A percentile compares a stretch with the other conserved stretches of the same genome.
phyloP scores from a whole-genome alignment of 2,329 filamentous ascomycete species.

The Colletotrichum tanaceti region DNA sequence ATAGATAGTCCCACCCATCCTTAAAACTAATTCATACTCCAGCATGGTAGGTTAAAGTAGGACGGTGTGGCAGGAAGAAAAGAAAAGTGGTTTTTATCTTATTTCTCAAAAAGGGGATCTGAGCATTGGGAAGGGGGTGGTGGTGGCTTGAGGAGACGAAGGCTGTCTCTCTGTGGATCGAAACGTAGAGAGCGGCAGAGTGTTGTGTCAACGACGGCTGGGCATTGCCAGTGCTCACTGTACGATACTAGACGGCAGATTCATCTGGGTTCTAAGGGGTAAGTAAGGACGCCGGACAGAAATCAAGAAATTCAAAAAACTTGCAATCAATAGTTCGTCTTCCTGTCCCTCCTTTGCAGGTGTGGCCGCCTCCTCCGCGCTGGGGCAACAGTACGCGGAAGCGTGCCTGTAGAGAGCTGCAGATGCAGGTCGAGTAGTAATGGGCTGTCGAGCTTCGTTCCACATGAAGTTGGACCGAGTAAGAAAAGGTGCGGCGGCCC shows the following conservation, averaged over 20 bases:
- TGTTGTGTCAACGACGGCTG: neutral
- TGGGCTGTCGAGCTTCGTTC: neutral
- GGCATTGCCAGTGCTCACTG: constrained; percentile 12
- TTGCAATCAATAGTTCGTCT: neutral
- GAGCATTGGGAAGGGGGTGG: neutral
- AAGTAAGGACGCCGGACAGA: constrained; percentile 7
- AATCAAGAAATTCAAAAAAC: constrained; percentile 12
- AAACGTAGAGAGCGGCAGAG: neutral
- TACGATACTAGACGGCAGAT: constrained; percentile 32
- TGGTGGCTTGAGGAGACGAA: no score
- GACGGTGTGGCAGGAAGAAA: constrained; percentile 23
- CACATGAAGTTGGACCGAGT: neutral
- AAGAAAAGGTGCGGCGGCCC: neutral
- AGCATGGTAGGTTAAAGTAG: constrained; percentile 37
- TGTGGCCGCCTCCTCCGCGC: neutral
- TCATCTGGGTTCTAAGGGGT: constrained; percentile 10
- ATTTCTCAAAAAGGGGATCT: neutral
- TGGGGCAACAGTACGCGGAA: neutral
- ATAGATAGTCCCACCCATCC: constrained; percentile 21
- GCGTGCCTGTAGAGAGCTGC: neutral
- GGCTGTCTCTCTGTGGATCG: no score
- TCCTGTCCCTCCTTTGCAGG: no score
- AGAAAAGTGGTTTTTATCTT: constrained; percentile 12
- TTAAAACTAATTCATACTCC: constrained; percentile 34
- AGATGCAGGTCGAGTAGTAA: neutral